Evolutionary conservation across 2,329 filamentous ascomycete species (phyloP).

Genomic region (Alternaria triticina): DNA sequence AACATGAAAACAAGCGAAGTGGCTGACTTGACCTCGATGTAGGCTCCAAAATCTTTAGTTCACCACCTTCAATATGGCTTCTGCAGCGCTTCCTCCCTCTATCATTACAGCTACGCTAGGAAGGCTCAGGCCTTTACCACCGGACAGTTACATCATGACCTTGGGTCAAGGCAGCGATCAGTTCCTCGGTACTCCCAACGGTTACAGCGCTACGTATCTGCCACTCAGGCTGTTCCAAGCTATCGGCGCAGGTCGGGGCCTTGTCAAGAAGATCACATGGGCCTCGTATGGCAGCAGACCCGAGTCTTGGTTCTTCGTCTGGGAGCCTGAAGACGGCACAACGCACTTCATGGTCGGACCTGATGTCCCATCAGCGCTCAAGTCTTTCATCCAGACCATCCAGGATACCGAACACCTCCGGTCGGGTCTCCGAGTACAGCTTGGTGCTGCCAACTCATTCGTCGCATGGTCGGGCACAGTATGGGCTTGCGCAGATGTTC

Average conservation of each 20-base stretch:
- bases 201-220: slow-evolving; percentile 20
- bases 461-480: slow-evolving; percentile 25
- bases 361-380: slow-evolving; percentile 12
- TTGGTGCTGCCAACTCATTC: slow-evolving; percentile 31
- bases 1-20: neutral
- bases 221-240: neutral
- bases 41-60: neutral
- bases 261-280: slow-evolving; percentile 27
- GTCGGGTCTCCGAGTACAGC: slow-evolving; percentile 28
- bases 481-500: slow-evolving; percentile 28
- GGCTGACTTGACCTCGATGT: neutral
- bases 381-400: slow-evolving; percentile 11
- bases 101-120: slow-evolving; percentile 14
- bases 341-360: slow-evolving; percentile 14
- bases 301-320: slow-evolving; percentile 39
- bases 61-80: slow-evolving; percentile 5
- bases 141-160: slow-evolving; percentile 34
- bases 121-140: slow-evolving; percentile 19
- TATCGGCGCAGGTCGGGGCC: neutral
- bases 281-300: slow-evolving; percentile 32
- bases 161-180: slow-evolving; percentile 29
- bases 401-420: neutral
- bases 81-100: neutral
- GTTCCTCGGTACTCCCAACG: slow-evolving; percentile 36
- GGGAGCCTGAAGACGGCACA: slow-evolving; percentile 20